Evolutionary conservation across 2,329 filamentous ascomycete species (phyloP), one percentile per base, ranked within the genome.

Genomic region (Cephalotrichum gorgonifer): DNA sequence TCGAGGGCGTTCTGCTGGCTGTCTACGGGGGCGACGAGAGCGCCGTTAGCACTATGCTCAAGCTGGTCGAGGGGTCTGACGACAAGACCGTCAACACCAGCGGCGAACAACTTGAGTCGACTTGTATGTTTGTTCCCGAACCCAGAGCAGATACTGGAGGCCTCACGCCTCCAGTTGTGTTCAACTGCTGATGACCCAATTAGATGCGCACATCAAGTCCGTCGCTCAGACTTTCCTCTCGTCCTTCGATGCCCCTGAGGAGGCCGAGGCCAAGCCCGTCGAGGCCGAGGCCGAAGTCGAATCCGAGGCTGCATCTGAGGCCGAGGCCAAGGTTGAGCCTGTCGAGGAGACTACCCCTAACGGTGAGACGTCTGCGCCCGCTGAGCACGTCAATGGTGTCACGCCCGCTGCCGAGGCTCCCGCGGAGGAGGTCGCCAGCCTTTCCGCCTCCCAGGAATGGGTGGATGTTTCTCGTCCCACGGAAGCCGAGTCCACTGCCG

Each of bases 11-110:
- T 30, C 73, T 94, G 51, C 73, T 89, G 43, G 76, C 84, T 52
- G 84, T 93, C 28, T 93, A 94, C 66, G 79, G 81, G 43, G 88
- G 87, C 43, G 86, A 91, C 58, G 78, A 86, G 54, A 75, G 71
- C 56, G 87, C 86, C 46, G 86, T 93, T 23, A 70, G 78, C 48
- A 79, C 85, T 50, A 88, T 88, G 68, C 67, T 87, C 60, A 89
- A 86, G 71, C 73, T 94, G 51, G 85, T 89, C 49, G 74, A 87
- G 51, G 86, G 85, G 30, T 74, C 79, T 25, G 73, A 81, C 14
- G 86, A 91, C 54, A 72, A 72, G 51, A 80, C 86, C 2, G 67
- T 71, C 54, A 83, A 78, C 55, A 83, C 86, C 26, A 72, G 74
- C 46, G 82, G 83, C 50, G 78, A 84, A 30, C 63, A 74, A 53